These are phyloP conservation scores for Lipomyces oligophaga DNA, from an alignment of 805 yeast genomes.

Conservation along the genomic window DNA sequence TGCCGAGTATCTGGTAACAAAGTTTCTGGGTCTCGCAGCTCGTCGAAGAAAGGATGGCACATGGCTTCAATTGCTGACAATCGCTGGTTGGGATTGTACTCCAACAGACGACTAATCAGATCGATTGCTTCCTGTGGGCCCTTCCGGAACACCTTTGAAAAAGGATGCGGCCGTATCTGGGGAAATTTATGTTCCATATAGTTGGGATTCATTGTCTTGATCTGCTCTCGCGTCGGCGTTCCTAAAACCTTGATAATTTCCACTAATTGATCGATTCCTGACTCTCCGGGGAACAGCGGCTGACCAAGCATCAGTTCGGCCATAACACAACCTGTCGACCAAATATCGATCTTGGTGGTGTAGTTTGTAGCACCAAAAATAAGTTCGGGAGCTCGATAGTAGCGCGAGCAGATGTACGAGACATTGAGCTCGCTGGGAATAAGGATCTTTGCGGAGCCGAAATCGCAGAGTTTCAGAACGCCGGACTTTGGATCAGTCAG, in stretches of 20 bases:
- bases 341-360: conserved; percentile 92
- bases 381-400: conserved; percentile 95
- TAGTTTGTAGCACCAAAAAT: conserved; percentile 96
- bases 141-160: conserved; percentile 64
- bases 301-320: conserved; percentile 94
- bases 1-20: conserved; percentile 45
- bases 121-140: conserved; percentile 87
- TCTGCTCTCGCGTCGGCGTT: conserved; percentile 90
- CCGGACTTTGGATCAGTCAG: conserved; percentile 83
- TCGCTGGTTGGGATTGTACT: conserved; percentile 84
- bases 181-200: conserved; percentile 98
- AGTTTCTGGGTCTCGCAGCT: conserved; percentile 57
- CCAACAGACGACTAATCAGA: conserved; percentile 71
- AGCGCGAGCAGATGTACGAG: conserved; percentile 92
- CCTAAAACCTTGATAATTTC: conserved; percentile 95
- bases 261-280: conserved; percentile 94
- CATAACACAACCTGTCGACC: conserved; percentile 98
- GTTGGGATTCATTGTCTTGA: conserved; percentile 90
- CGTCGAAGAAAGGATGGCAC: conserved; percentile 86
- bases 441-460: conserved; percentile 90
- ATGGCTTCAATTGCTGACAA: conserved; percentile 75
- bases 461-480: conserved; percentile 87
- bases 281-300: conserved; percentile 96
- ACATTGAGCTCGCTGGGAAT: conserved; percentile 92
- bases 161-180: conserved; percentile 47